Evolutionary conservation across 108 stramenopile genomes (phyloP).

Genomic region (Aurantiochytrium sp.): DNA sequence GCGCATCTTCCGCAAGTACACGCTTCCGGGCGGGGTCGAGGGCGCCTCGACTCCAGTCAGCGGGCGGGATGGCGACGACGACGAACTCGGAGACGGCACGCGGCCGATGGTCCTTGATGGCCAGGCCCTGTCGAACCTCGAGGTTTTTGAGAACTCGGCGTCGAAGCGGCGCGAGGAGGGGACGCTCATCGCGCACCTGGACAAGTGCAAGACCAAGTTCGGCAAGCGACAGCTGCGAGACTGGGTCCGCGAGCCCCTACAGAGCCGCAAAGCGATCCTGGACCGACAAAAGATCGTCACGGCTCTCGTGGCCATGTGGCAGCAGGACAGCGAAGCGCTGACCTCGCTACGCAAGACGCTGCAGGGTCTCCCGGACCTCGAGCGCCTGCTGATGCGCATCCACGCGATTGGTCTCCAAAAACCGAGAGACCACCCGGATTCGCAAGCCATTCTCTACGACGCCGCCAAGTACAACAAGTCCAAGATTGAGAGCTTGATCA

Average conservation of each 20-base stretch:
- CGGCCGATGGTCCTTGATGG: constrained; percentile 82
- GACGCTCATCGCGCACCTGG: constrained; percentile 81
- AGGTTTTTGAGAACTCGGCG: constrained; percentile 75
- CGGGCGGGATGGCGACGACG: not conserved
- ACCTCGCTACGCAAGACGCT: constrained; percentile 61
- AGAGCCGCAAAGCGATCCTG: constrained; percentile 74
- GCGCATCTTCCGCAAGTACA: not conserved
- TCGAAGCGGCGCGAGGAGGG: constrained; percentile 61
- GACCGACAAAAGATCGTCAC: constrained; percentile 86
- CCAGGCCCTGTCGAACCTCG: constrained; percentile 87
- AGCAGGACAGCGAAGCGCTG: constrained; percentile 63
- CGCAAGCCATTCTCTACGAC: constrained; percentile 92
- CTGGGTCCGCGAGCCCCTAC: constrained; percentile 90
- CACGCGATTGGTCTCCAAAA: constrained; percentile 74
- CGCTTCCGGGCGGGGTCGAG: not conserved
- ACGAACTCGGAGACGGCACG: not conserved
- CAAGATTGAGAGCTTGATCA: constrained; percentile 82
- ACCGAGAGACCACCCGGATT: constrained; percentile 75
- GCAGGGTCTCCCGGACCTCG: constrained; percentile 80
- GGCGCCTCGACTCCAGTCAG: not conserved
- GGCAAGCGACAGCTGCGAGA: constrained; percentile 85
- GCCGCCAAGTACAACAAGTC: constrained; percentile 76
- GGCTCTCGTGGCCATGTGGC: constrained; percentile 62
- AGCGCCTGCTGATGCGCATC: constrained; percentile 80
- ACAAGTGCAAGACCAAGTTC: constrained; percentile 79